Conservation (phyloP, 345 rosid genomes). For the Populus davidiana region DNA sequence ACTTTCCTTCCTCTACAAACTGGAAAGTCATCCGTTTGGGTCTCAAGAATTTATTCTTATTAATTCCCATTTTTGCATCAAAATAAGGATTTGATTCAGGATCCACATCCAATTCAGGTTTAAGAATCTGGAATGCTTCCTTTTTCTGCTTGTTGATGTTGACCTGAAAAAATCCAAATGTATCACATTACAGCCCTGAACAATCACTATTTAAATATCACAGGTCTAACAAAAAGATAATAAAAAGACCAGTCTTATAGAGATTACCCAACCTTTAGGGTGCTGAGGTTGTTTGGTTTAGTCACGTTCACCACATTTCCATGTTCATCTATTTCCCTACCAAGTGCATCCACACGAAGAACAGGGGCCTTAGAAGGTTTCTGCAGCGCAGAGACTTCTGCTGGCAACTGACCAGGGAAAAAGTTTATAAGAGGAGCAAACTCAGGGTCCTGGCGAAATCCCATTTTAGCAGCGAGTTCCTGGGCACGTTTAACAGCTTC, state of each 20-base stretch:
- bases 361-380: slow-evolving; percentile 87
- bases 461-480: slow-evolving; percentile 84
- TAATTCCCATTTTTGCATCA: slow-evolving; percentile 79
- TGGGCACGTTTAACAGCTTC: slow-evolving; percentile 94
- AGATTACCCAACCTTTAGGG: slow-evolving; percentile 64
- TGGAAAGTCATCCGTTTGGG: slow-evolving; percentile 84
- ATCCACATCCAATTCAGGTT: slow-evolving; percentile 85
- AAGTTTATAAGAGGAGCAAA: slow-evolving; percentile 66
- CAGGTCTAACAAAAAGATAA: not conserved
- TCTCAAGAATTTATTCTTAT: slow-evolving; percentile 77
- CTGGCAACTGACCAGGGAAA: slow-evolving; percentile 64
- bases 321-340: slow-evolving; percentile 95
- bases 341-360: slow-evolving; percentile 84
- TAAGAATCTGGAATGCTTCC: slow-evolving; percentile 92
- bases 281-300: slow-evolving; percentile 93
- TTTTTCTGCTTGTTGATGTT: slow-evolving; percentile 96
- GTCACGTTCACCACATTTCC: slow-evolving; percentile 77
- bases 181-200: not conserved
- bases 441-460: slow-evolving; percentile 74
- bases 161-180: slow-evolving; percentile 50
- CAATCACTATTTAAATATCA: not conserved
- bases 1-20: slow-evolving; percentile 98
- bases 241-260: not conserved
- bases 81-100: slow-evolving; percentile 76
- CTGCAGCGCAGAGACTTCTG: slow-evolving; percentile 56